Conservation (phyloP, 2,329 filamentous ascomycete genomes). For the Hypoxylon sp. region DNA sequence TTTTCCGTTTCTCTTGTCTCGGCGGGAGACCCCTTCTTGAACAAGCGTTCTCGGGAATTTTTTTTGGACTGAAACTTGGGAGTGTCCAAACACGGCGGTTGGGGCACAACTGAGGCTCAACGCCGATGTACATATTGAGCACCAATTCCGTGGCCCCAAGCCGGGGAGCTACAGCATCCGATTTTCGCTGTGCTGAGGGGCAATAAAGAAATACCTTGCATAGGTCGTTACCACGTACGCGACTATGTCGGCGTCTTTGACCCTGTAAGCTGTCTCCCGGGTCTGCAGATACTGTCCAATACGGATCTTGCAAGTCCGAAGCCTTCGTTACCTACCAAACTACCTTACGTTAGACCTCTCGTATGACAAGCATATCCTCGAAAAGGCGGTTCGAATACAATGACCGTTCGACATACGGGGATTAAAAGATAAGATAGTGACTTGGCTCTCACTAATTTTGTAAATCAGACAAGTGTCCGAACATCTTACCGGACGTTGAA, state of each 20-base stretch:
- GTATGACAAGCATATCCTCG: conserved; percentile 21
- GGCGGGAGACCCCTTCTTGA: conserved; percentile 15
- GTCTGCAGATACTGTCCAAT: conserved; percentile 35
- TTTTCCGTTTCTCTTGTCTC: conserved; percentile 5
- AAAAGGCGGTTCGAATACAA: conserved; percentile 14
- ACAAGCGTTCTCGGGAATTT: conserved; percentile 28
- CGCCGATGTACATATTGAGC: conserved; percentile 26
- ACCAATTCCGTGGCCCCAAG: conserved; percentile 23
- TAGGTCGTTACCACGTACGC: conserved; percentile 38
- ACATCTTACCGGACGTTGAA: conserved; percentile 4
- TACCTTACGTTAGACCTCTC: conserved; percentile 22
- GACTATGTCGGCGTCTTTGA: conserved; percentile 36
- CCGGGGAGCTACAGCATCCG: conserved; percentile 38
- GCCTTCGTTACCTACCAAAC: conserved; percentile 13
- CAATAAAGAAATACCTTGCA: conserved; percentile 34
- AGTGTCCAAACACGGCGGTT: conserved; percentile 24
- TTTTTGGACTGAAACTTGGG: conserved; percentile 21
- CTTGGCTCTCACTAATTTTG: conserved; percentile 22
- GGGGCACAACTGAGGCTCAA: conserved; percentile 37
- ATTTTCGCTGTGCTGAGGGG: conserved; percentile 39
- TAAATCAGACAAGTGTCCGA: conserved; percentile 25
- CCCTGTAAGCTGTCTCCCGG: conserved; percentile 27
- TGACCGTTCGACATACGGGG: conserved; percentile 18
- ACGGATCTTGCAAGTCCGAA: conserved; percentile 30
- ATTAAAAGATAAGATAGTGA: conserved; percentile 29